phyloP scores from a whole-genome alignment of 2,329 filamentous ascomycete genomes.

The Phaeoacremonium minimum region DNA sequence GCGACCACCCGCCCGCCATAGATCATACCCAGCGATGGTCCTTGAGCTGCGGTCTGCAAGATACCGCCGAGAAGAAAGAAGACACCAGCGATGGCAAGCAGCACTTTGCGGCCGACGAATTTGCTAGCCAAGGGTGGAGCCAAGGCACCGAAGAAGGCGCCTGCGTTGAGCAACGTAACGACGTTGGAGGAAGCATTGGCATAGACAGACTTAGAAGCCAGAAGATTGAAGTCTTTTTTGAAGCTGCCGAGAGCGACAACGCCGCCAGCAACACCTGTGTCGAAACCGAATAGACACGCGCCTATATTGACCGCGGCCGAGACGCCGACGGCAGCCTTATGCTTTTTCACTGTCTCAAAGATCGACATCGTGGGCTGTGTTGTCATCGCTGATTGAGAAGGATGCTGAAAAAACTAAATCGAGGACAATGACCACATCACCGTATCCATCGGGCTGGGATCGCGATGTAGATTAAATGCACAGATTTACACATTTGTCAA shows the following conservation, averaged over 20 bases:
- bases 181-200: background rate
- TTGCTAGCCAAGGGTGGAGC: background rate
- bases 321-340: background rate
- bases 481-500: no score
- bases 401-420: no score
- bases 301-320: background rate
- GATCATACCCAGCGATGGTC: constrained; percentile 17
- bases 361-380: background rate
- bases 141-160: background rate
- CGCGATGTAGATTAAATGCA: no score
- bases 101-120: background rate
- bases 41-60: background rate
- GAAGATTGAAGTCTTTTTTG: background rate
- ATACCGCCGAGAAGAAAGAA: background rate
- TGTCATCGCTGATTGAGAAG: no score
- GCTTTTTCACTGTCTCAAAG: background rate
- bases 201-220: background rate
- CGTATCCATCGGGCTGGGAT: no score
- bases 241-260: background rate
- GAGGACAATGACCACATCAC: no score
- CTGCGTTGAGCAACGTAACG: background rate
- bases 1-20: constrained; percentile 40
- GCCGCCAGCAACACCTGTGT: background rate
- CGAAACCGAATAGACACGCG: background rate
- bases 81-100: background rate